A percentile compares a stretch with the other conserved stretches of the same genome.
phyloP scores from a whole-genome alignment of 2,329 filamentous ascomycete genomes.

The Apiospora pterosperma region DNA sequence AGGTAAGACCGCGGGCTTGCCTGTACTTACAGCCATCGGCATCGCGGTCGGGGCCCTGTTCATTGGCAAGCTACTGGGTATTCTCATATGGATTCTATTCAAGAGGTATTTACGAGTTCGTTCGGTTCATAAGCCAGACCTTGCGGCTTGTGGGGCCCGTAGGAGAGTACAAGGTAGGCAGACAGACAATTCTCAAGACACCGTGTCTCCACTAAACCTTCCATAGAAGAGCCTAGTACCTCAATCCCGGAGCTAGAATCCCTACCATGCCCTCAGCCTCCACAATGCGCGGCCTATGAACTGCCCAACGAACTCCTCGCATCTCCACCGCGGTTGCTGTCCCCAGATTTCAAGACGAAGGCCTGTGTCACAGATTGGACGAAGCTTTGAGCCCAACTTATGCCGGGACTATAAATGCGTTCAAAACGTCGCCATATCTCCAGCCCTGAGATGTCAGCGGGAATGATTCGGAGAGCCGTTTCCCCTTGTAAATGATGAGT shows the following conservation, averaged over 20 bases:
- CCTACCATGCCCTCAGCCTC: not conserved
- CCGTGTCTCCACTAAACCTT: not conserved
- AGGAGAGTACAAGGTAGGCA: not conserved
- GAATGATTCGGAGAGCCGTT: not conserved
- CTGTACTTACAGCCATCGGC: not conserved
- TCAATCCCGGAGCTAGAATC: not conserved
- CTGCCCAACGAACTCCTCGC: not conserved
- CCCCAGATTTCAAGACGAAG: not conserved
- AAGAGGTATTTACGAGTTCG: not conserved
- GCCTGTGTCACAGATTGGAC: not conserved
- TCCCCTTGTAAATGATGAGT: not conserved
- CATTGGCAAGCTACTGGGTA: not conserved
- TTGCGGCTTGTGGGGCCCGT: not conserved
- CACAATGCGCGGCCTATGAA: not conserved
- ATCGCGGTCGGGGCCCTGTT: not conserved
- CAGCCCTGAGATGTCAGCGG: not conserved
- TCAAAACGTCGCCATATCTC: not conserved
- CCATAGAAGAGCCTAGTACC: not conserved
- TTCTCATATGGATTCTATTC: not conserved
- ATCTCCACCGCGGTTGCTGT: not conserved
- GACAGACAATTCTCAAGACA: not conserved
- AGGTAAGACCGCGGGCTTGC: not conserved
- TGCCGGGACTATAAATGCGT: not conserved
- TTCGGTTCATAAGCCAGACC: not conserved
- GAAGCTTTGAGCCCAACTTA: not conserved